phyloP scores from a whole-genome alignment of 768 basidiomycete species.

The Dentipellis sp. region DNA sequence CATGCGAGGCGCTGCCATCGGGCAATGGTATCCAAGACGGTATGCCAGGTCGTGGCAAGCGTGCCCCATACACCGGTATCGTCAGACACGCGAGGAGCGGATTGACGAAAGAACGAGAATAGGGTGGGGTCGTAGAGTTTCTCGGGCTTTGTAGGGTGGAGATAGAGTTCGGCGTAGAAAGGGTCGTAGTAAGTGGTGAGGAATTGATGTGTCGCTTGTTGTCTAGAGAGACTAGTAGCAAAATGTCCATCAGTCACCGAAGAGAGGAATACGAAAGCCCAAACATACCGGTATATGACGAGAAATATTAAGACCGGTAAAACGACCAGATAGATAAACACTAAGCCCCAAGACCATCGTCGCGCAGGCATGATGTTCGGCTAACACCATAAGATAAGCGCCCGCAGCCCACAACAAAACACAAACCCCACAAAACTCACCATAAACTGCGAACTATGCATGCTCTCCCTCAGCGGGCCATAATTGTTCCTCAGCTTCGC shows the following conservation, averaged over 20 bases:
- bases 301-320: constrained; percentile 38
- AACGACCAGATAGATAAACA: constrained; percentile 27
- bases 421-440: constrained; percentile 27
- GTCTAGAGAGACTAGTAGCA: constrained; percentile 32
- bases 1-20: constrained; percentile 8
- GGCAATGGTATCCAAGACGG: constrained; percentile 1
- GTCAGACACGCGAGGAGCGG: constrained; percentile 1
- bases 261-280: background rate
- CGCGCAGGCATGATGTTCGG: constrained; percentile 11
- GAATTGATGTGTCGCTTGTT: constrained; percentile 46
- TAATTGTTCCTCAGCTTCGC: constrained; percentile 22
- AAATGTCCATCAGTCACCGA: background rate
- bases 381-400: constrained; percentile 4
- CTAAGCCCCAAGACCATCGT: constrained; percentile 16
- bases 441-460: constrained; percentile 27
- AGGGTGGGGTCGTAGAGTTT: constrained; percentile 28
- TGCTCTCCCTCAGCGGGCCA: constrained; percentile 25
- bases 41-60: background rate
- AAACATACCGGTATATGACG: constrained; percentile 49
- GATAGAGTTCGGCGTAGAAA: constrained; percentile 62
- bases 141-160: constrained; percentile 35
- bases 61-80: constrained; percentile 6
- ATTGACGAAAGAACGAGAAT: constrained; percentile 15
- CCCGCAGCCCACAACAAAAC: background rate
- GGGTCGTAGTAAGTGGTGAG: constrained; percentile 74